Base-by-base conservation (phyloP, 352 stramenopile species). In the Phytophthora chlamydospora region DNA sequence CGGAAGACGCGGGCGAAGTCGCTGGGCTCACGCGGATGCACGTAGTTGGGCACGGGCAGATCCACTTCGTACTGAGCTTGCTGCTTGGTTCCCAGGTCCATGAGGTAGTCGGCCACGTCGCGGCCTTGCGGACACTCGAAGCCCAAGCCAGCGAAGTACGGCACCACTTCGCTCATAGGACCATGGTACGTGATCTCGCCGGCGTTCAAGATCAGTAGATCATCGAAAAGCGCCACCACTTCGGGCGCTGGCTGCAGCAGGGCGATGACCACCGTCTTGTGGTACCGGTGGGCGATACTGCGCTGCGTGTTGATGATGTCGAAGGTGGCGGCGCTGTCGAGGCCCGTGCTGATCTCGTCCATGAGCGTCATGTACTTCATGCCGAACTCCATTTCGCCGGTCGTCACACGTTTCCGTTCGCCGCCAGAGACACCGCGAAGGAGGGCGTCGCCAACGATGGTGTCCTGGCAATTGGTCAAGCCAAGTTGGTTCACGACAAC, bases 91-190 rank as follows among this genome's bases (percentile, higher is more conserved):
- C 72, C 71, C 3, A 87, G 48, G 35, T 81, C 82, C 42, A 96
- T 67, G 19, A 98, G 70, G 71, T 93, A 98, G 70, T 98, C 94
- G 32, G 90, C 92, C 10, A 91, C 62, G 66, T 98, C 92, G 55
- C 84, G 88, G 12, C 51, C 43, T 13, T 61, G 58, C 19, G 79
- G 75, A 29, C 77, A 83, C 7, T 48, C 27, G 46, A 85, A 89
- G 14, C 87, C 88, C 5, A 95, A 51, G 6, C 40, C 49, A 24
- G 76, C 63, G 67, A 98, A 97, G 66, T 97, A 96, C 17, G 63
- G 57, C 19, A 85, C 50, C 3, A 71, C 76, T 59, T 73, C 19
- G 80, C 39, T 82, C 59, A 58, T 71, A 64, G 51, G 60, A 35
- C 66, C 66, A 51, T 74, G 60, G 40, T 74, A 74, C 66, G 70